Base-by-base conservation (phyloP, 2,329 filamentous ascomycete genomes). In the Penicillium sumatraense region DNA sequence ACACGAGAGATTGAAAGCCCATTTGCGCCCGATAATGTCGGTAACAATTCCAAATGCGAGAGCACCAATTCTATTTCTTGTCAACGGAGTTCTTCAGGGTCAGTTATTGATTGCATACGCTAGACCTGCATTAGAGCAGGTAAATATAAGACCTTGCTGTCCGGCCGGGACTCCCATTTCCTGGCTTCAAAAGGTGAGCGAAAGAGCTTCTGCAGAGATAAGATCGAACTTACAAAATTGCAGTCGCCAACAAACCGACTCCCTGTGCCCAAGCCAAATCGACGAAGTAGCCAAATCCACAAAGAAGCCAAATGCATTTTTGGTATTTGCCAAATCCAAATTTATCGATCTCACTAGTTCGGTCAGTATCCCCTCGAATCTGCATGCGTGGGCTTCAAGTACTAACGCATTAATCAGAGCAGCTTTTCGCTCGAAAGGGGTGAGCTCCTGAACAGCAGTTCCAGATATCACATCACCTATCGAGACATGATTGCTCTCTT, bases 21-120 rank as follows among this genome's bases (percentile, higher is more conserved):
- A 58, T 33, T 58, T 58, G n/a, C 55, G 51, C 13, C 55, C 55
- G 20, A 58, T 58, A 16, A 58, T 54, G 27, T 58, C 55, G 9
- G 55, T 58, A 36, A 58, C 23, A 20, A 58, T 58, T 9, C 55
- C 55, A 11, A 57, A 47, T 7, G 23, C 20, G 11, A 57, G 53
- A 18, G 50, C 54, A 3, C 54, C 54, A 24, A 57, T 47, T 24
- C 54, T 56, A 36, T 44, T 13, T 9, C 11, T n/a, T 11, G 23
- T 38, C 24, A 41, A 27, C 8, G 18, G 8, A 14, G 10, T 42
- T 38, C 8, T 16, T 2, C 31, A n/a, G 2, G 31, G 16, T 13
- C 23, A 24, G 13, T 7, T 7, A 13, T 14, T 6, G 21, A 2
- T 29, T 20, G 38, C 52, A 45, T 14, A 51, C 53, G 53, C 53